These are phyloP conservation scores for Paecilomyces niveus DNA, from an alignment of 2,329 filamentous ascomycete genomes.

Conservation along the genomic window DNA sequence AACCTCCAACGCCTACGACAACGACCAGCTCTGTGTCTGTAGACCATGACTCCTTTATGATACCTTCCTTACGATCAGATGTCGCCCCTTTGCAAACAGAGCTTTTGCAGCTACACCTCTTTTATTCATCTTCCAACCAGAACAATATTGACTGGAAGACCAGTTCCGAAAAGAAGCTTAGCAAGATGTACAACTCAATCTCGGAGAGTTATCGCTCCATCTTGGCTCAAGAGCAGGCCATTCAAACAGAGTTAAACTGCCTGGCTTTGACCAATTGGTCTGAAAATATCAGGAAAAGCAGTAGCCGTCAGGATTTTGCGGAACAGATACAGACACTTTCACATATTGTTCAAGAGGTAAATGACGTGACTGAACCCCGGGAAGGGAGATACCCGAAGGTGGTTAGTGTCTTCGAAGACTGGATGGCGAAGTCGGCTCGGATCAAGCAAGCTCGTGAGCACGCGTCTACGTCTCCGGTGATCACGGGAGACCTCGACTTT, in stretches of 20 bases:
- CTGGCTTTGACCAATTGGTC: conserved; percentile 29
- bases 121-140: conserved; percentile 26
- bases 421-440: conserved; percentile 23
- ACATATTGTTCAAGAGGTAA: conserved; percentile 31
- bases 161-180: conserved; percentile 21
- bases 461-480: conserved; percentile 5
- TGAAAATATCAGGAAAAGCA: conserved; percentile 21
- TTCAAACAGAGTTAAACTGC: conserved; percentile 26
- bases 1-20: conserved; percentile 13
- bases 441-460: conserved; percentile 14
- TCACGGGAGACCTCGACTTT: conserved; percentile 16
- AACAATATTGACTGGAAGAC: conserved; percentile 23
- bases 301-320: conserved; percentile 21
- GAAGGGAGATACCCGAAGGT: conserved; percentile 22
- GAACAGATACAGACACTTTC: conserved; percentile 34
- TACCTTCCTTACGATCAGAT: conserved; percentile 26
- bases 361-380: conserved; percentile 19
- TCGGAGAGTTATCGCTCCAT: conserved; percentile 25
- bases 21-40: conserved; percentile 9
- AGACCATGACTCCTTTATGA: conserved; percentile 13
- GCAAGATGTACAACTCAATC: conserved; percentile 27
- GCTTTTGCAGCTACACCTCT: conserved; percentile 35
- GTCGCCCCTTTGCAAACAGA: conserved; percentile 34
- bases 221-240: conserved; percentile 23
- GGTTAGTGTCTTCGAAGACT: conserved; percentile 28